These are phyloP conservation scores for Tarenaya hassleriana DNA, from an alignment of 345 rosid genomes.

Conservation along the genomic window DNA sequence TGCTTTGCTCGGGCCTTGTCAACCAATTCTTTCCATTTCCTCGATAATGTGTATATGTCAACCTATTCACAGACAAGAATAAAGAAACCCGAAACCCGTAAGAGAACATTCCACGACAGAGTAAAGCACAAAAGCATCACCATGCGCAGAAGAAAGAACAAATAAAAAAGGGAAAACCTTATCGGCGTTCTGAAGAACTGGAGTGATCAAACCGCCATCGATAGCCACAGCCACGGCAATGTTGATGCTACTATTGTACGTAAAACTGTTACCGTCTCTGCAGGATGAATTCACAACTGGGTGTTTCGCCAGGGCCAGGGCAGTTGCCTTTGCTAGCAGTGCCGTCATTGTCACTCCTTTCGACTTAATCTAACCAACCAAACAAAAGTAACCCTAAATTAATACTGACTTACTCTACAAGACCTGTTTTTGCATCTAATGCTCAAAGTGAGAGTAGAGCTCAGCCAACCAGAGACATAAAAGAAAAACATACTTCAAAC, in stretches of 20 bases:
- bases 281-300: constrained; percentile 81
- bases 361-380: constrained; percentile 63
- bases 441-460: not conserved
- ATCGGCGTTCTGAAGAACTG: constrained; percentile 95
- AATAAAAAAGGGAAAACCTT: constrained; percentile 49
- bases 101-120: not conserved
- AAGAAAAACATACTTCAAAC: constrained; percentile 4
- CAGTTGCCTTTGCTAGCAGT: constrained; percentile 87
- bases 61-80: constrained; percentile 35
- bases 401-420: not conserved
- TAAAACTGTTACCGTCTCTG: constrained; percentile 88
- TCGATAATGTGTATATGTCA: constrained; percentile 86
- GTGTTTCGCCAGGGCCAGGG: constrained; percentile 78
- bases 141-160: not conserved
- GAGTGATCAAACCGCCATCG: constrained; percentile 89
- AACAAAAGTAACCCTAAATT: not conserved
- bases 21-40: constrained; percentile 97
- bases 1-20: constrained; percentile 95
- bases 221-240: constrained; percentile 96
- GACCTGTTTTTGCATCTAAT: not conserved
- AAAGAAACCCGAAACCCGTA: not conserved
- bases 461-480: not conserved
- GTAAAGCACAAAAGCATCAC: constrained; percentile 1
- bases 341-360: constrained; percentile 99
- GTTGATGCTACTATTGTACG: constrained; percentile 74